Evolutionary conservation across 2,329 filamentous ascomycete species (phyloP).

Genomic region (Phyllosticta capitalensis): DNA sequence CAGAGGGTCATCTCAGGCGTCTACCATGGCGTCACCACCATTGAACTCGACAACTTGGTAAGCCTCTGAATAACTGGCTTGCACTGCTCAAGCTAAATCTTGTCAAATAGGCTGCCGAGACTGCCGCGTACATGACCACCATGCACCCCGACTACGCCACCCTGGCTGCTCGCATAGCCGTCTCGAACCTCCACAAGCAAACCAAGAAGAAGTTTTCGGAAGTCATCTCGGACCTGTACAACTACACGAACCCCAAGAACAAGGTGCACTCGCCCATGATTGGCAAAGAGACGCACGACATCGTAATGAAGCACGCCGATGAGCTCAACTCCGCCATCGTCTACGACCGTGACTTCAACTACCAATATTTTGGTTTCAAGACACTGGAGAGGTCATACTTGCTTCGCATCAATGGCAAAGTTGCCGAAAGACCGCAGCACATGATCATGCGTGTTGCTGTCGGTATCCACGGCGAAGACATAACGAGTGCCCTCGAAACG

Average conservation of each 20-base stretch:
- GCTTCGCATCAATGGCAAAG: slow-evolving; percentile 88
- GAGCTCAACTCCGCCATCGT: slow-evolving; percentile 98
- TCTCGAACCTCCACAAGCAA: slow-evolving; percentile 99
- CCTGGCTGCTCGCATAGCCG: slow-evolving; percentile 93
- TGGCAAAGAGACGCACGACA: slow-evolving; percentile 79
- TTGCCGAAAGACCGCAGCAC: slow-evolving; percentile 94
- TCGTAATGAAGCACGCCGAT: slow-evolving; percentile 89
- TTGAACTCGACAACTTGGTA: slow-evolving; percentile 95
- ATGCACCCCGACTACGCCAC: slow-evolving; percentile 99
- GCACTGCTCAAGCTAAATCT: slow-evolving; percentile 5
- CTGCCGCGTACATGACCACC: slow-evolving; percentile 98
- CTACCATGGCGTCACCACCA: slow-evolving; percentile 93
- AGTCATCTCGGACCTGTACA: slow-evolving; percentile 84
- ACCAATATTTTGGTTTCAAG: slow-evolving; percentile 99
- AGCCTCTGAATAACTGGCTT: slow-evolving; percentile 30
- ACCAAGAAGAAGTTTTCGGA: slow-evolving; percentile 99
- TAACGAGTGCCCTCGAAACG: slow-evolving; percentile 91
- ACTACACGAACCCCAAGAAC: slow-evolving; percentile 96
- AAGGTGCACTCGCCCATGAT: slow-evolving; percentile 83
- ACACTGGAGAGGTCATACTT: slow-evolving; percentile 96
- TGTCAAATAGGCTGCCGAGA: slow-evolving; percentile 74
- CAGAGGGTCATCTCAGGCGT: slow-evolving; percentile 99
- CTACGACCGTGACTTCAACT: slow-evolving; percentile 99
- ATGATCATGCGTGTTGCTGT: slow-evolving; percentile 99
- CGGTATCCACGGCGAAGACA: slow-evolving; percentile 89